A percentile compares a stretch with the other conserved stretches of the same genome.
phyloP scores from a whole-genome alignment of 768 basidiomycete species.

The Chalciporus pseudorubinellus region DNA sequence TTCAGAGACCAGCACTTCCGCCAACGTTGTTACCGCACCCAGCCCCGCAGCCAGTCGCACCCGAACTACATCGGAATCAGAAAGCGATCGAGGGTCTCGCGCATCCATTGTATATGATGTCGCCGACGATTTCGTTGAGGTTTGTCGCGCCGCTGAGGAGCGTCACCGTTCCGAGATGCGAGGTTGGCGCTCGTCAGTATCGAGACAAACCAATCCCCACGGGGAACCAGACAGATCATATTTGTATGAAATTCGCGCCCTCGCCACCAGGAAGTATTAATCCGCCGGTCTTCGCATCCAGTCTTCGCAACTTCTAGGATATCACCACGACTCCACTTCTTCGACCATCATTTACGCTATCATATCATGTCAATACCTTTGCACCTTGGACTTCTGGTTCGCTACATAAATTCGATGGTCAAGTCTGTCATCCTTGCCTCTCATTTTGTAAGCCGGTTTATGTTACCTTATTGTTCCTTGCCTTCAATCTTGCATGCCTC shows the following conservation, averaged over 20 bases:
- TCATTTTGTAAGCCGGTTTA: constrained; percentile 27
- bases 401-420: constrained; percentile 21
- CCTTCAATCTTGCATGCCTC: constrained; percentile 26
- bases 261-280: constrained; percentile 83
- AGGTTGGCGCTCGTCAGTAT: constrained; percentile 55
- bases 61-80: constrained; percentile 70
- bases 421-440: constrained; percentile 17
- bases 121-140: constrained; percentile 68
- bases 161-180: constrained; percentile 83
- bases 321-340: constrained; percentile 1
- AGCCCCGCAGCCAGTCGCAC: constrained; percentile 64
- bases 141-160: constrained; percentile 74
- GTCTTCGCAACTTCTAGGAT: not conserved
- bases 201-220: constrained; percentile 21
- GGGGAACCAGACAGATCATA: constrained; percentile 56
- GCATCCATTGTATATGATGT: constrained; percentile 78
- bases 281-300: constrained; percentile 5
- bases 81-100: constrained; percentile 71
- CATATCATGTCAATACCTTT: constrained; percentile 18
- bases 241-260: constrained; percentile 78
- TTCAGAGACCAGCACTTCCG: constrained; percentile 29
- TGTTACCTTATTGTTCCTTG: constrained; percentile 29
- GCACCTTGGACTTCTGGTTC: constrained; percentile 22
- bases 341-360: not conserved
- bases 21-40: constrained; percentile 40